Conservation (phyloP, 306 rosid genomes). For the Citrullus colocynthis region DNA sequence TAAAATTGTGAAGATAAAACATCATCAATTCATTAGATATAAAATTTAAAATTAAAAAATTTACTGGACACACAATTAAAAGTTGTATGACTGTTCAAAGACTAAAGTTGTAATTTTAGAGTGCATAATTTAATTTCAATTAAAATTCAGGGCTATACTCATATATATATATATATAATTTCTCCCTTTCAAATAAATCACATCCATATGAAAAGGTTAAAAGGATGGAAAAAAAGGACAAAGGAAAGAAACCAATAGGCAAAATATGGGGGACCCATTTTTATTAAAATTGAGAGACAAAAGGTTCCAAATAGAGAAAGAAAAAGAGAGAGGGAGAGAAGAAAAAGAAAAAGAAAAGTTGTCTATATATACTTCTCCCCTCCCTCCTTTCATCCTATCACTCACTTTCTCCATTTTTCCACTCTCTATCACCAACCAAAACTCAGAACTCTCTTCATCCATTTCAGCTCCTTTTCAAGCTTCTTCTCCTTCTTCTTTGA, state of each 20-base stretch:
- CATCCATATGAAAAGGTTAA: background rate
- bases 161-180: too few relatives aligned
- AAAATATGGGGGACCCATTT: conserved; percentile 5
- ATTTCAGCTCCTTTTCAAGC: background rate
- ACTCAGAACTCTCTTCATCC: background rate
- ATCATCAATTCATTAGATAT: too few relatives aligned
- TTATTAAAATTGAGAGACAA: background rate
- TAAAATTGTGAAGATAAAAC: too few relatives aligned
- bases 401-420: background rate
- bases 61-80: too few relatives aligned
- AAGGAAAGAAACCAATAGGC: background rate
- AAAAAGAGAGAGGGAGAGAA: background rate
- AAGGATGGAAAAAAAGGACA: background rate
- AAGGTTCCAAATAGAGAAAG: background rate
- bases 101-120: too few relatives aligned
- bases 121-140: background rate
- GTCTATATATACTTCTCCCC: conserved; percentile 3
- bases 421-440: background rate
- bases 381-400: background rate
- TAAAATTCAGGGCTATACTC: too few relatives aligned
- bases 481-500: background rate
- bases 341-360: background rate
- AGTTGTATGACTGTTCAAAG: too few relatives aligned
- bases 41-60: too few relatives aligned
- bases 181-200: background rate